Evolutionary conservation across 257 asterid species (phyloP), one percentile per base, ranked within the genome.

Genomic region (Ophiorrhiza pumila): DNA sequence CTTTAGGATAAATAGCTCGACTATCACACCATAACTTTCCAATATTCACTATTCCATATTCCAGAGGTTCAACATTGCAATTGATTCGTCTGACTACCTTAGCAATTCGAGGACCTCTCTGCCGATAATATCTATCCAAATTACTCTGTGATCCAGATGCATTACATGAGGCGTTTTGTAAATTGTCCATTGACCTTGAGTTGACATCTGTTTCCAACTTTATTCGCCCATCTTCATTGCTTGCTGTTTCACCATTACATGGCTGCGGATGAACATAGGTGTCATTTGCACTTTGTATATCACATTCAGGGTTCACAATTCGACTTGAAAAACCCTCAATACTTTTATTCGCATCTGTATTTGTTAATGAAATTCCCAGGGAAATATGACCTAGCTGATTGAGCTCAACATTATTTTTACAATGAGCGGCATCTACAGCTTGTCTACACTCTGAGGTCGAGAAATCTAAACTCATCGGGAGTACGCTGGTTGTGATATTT

Each of bases 21-120:
- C 86, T 82, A 74, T 94, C 97, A 32, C 95, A 86, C 99, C 99
- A 94, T 65, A 86, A 78, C 73, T 83, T 87, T 74, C 95, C 95
- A 77, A 78, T 77, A 60, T 77, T 79, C 58, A 94, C 86, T 65
- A 58, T 73, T 74, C 99, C 99, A 75, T 79, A 87, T 59, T 83
- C 85, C 82, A 90, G 78, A 65, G 87, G 85, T 78, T 94, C 97
- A 29, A 90, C 93, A 67, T 82, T 91, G 90, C 97, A 94, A 78
- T 78, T 89, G 71, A 94, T 87, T 73, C 98, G 87, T 84, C 98
- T 85, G 61, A 94, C 90, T 60, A 95, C 97, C 82, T 89, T 95
- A 12, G 99, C 99, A 72, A 95, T 92, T 65, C 99, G 98, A 74
- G 99, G 99, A 43, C 99, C 99, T 84, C 89, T 92, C 82, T 89